phyloP scores from a whole-genome alignment of 768 basidiomycete genomes.

The Amanita subjunquillea region DNA sequence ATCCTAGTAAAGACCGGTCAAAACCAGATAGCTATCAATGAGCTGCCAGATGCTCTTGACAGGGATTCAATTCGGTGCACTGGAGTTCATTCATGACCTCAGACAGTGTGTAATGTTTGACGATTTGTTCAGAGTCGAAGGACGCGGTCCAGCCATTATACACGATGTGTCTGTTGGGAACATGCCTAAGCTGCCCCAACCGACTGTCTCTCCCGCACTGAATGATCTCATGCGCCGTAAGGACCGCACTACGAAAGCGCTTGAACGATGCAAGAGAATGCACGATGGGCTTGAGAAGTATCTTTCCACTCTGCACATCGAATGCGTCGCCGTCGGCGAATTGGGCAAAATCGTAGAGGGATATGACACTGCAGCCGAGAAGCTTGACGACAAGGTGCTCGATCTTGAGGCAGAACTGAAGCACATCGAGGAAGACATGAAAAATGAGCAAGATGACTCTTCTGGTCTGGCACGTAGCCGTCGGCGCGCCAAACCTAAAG shows the following conservation, averaged over 20 bases:
- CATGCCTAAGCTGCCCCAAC: constrained; percentile 9
- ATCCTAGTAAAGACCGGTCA: too few relatives aligned
- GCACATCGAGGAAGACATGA: constrained; percentile 14
- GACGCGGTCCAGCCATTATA: constrained; percentile 32
- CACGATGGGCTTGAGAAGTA: constrained; percentile 22
- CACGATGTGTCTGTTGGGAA: constrained; percentile 30
- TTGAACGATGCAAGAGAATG: constrained; percentile 19
- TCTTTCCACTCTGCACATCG: constrained; percentile 21
- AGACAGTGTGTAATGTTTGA: neutral
- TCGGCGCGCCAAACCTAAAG: too few relatives aligned
- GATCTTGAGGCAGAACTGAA: constrained; percentile 18
- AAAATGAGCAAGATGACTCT: constrained; percentile 13
- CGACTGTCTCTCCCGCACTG: constrained; percentile 17
- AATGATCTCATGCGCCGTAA: constrained; percentile 15
- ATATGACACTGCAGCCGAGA: constrained; percentile 22
- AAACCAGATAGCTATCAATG: too few relatives aligned
- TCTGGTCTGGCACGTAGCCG: too few relatives aligned
- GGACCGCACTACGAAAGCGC: constrained; percentile 17
- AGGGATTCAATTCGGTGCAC: too few relatives aligned
- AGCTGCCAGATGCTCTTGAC: too few relatives aligned
- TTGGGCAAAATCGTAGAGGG: constrained; percentile 19
- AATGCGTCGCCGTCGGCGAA: constrained; percentile 13
- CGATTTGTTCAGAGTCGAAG: constrained; percentile 26
- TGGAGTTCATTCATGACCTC: neutral
- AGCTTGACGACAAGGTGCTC: constrained; percentile 22